These are phyloP conservation scores for Cyclotella kingstonii DNA, from an alignment of 108 stramenopile genomes.

Conservation along the genomic window DNA sequence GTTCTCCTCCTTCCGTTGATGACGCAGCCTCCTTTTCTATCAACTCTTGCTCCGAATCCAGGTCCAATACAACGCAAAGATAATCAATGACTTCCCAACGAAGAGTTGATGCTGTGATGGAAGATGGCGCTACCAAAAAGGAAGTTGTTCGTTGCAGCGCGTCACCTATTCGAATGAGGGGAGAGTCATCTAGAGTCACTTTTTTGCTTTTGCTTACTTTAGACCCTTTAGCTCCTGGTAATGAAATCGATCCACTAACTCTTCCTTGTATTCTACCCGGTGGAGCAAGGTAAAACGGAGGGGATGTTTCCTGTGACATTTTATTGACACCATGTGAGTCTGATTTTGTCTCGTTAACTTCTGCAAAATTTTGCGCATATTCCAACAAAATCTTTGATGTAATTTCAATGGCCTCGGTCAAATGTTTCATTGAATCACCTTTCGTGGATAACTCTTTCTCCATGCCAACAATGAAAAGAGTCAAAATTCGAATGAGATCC, in stretches of 20 bases:
- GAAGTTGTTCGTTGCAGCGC: slow-evolving; percentile 76
- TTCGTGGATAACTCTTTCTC: slow-evolving; percentile 50
- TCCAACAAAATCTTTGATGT: slow-evolving; percentile 76
- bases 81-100: slow-evolving; percentile 78
- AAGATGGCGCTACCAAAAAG: slow-evolving; percentile 73
- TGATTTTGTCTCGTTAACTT: slow-evolving; percentile 26
- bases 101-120: slow-evolving; percentile 66
- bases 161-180: slow-evolving; percentile 68
- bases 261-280: slow-evolving; percentile 36
- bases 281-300: slow-evolving; percentile 26
- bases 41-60: slow-evolving; percentile 80
- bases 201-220: slow-evolving; percentile 11
- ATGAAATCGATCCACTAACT: slow-evolving; percentile 1
- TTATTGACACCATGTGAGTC: too few relatives aligned
- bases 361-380: slow-evolving; percentile 59
- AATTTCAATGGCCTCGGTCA: slow-evolving; percentile 73
- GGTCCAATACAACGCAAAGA: slow-evolving; percentile 77
- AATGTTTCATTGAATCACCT: slow-evolving; percentile 38
- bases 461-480: slow-evolving; percentile 72
- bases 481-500: slow-evolving; percentile 72
- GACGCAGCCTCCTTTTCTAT: slow-evolving; percentile 73
- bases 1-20: slow-evolving; percentile 43
- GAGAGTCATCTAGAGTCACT: slow-evolving; percentile 38
- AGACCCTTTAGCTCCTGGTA: slow-evolving; percentile 5
- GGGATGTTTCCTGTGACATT: too few relatives aligned